These are phyloP conservation scores for Colletotrichum plurivorum DNA, from an alignment of 2,329 filamentous ascomycete species.

Conservation along the genomic window DNA sequence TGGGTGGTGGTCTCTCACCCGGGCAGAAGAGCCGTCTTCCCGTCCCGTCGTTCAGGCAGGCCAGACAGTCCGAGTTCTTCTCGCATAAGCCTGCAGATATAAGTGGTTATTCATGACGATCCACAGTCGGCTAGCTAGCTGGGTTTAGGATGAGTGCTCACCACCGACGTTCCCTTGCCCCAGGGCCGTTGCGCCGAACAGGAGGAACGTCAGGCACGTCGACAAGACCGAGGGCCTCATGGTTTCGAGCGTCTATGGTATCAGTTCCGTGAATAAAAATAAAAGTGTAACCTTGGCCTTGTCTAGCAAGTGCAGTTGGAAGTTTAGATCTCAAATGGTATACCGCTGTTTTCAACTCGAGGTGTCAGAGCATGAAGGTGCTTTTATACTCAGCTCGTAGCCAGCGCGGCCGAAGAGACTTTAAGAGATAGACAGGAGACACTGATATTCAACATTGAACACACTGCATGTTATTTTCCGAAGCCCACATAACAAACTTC, in stretches of 20 bases:
- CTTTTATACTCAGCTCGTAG: too few species aligned
- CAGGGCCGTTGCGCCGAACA: neutral
- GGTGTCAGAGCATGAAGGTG: too few species aligned
- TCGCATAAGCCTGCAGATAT: neutral
- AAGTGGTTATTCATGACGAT: neutral
- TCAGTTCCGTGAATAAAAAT: too few species aligned
- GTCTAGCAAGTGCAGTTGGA: too few species aligned
- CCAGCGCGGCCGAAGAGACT: too few species aligned
- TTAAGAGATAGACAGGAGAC: too few species aligned
- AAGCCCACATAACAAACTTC: neutral
- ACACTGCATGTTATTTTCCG: neutral
- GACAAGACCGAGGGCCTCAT: neutral
- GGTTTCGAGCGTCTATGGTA: neutral
- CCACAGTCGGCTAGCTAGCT: neutral
- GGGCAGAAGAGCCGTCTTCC: neutral
- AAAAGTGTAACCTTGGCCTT: neutral
- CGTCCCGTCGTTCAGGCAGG: neutral
- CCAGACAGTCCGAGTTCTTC: neutral
- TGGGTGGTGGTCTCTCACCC: neutral
- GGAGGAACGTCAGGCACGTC: neutral
- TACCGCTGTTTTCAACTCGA: too few species aligned
- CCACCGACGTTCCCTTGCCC: neutral
- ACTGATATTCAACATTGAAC: too few species aligned
- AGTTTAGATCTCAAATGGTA: too few species aligned
- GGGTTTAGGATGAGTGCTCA: neutral